Conservation (phyloP, 768 basidiomycete genomes). For the Dictyophora rubrovolvata region DNA sequence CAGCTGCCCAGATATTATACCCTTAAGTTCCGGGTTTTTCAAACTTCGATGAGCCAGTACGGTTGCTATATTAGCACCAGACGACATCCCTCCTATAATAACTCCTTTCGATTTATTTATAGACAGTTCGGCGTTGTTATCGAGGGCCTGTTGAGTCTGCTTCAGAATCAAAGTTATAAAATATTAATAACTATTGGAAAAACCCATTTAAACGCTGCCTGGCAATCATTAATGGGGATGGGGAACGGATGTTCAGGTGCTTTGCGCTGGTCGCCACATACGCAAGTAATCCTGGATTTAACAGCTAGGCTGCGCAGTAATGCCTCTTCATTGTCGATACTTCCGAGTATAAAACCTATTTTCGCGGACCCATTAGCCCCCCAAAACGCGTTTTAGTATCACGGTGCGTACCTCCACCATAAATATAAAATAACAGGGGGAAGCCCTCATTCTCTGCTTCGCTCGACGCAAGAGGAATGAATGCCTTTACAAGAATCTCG, state of each 20-base stretch:
- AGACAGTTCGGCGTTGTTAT: constrained; percentile 7
- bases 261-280: constrained; percentile 13
- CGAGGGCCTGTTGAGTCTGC: constrained; percentile 4
- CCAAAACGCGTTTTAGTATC: background rate
- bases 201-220: constrained; percentile 18
- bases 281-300: constrained; percentile 12
- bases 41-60: constrained; percentile 15
- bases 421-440: background rate
- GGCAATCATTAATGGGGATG: constrained; percentile 15
- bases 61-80: constrained; percentile 17
- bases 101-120: constrained; percentile 16
- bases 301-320: constrained; percentile 13
- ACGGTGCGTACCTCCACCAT: background rate
- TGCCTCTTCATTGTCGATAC: constrained; percentile 15
- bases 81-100: constrained; percentile 18
- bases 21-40: constrained; percentile 16
- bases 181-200: background rate
- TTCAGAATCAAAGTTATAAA: background rate
- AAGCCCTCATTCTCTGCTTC: background rate
- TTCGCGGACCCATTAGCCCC: background rate
- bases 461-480: background rate
- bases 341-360: constrained; percentile 7
- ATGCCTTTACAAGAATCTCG: background rate
- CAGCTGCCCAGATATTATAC: constrained; percentile 17
- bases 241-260: constrained; percentile 16